Evolutionary conservation across 148 eudicot species (phyloP).

Genomic region (Gaultheria prostrata): DNA sequence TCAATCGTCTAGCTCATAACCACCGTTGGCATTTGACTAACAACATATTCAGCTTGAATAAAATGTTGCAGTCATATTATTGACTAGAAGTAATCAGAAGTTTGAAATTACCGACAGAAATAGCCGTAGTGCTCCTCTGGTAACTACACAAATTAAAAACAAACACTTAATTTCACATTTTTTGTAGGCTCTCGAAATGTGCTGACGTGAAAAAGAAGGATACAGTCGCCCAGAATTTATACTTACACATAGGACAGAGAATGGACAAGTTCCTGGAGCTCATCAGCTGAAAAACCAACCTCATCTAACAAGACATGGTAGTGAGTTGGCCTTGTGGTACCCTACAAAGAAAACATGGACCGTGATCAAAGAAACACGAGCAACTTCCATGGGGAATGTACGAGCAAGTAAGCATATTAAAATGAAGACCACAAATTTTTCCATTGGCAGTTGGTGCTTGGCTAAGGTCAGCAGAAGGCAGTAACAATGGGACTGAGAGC

Average conservation of each 20-base stretch:
- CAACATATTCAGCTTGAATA: background rate
- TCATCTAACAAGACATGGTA: constrained; percentile 85
- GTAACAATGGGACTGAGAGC: background rate
- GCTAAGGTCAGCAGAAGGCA: background rate
- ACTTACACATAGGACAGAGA: constrained; percentile 85
- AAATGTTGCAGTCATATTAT: background rate
- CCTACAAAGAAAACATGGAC: constrained; percentile 32
- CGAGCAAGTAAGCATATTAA: background rate
- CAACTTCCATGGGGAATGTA: background rate
- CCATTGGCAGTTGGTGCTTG: background rate
- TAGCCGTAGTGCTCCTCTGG: constrained; percentile 90
- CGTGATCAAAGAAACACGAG: background rate
- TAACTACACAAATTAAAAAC: constrained; percentile 44
- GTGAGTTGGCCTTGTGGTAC: constrained; percentile 93
- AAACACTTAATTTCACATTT: background rate
- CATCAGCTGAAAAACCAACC: constrained; percentile 81
- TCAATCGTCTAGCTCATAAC: background rate
- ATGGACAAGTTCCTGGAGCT: constrained; percentile 87
- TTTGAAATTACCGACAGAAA: constrained; percentile 67
- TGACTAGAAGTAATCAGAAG: background rate
- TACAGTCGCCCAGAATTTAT: background rate
- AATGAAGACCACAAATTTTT: background rate
- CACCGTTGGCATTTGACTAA: background rate
- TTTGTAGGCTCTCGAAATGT: background rate
- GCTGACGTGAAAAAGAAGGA: too few species aligned